Evolutionary conservation across 2,329 filamentous ascomycete species (phyloP), one percentile per base, ranked within the genome.

Genomic region (Aspergillus aculeatus): DNA sequence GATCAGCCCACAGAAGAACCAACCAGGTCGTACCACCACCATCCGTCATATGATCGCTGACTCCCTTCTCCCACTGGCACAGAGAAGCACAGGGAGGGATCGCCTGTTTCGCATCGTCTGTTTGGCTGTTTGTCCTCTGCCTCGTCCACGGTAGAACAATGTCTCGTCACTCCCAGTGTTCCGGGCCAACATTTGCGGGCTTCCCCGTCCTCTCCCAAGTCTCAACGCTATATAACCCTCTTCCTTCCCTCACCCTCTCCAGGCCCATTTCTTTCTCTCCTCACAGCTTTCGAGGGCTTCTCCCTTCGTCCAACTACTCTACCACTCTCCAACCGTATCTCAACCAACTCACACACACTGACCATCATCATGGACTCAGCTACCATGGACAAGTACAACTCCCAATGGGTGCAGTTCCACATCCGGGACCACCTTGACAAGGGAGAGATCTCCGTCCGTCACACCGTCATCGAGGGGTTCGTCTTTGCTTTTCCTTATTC

Each of bases 391-490:
- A 68, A 65, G 24, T 66, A 71, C 65, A 69, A 68, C 51, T 68
- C 69, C 16, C 62, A 68, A 54, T 71, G 69, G 69, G 69, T 71
- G 38, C 62, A 59, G 11, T 69, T 71, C 62, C 69, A 71, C 57
- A 70, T 71, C 54, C 67, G 69, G 24, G 69, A 69, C 63, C 69
- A 68, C 57, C 59, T 71, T 19, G 51, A 65, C 16, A 59, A 69
- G 31, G 68, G 69, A 47, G 61, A 70, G 44, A 62, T 71, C 50
- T 57, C 62, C n/a, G 62, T 71, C 21, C 66, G 67, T 49, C 64
- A 71, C 62, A 66, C 66, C 47, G 64, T 71, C 60, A 69, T 71
- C 57, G 68, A 71, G 64, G 69, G 62, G 69, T 70, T 62, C 16
- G 14, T 51, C 19, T 2, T 7, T 12, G 47, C 10, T 9, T 47